Percentiles rank a stretch among this genome's conserved stretches.
Conservation (phyloP, 441 rosid species). For the Francoa sonchifolia region DNA sequence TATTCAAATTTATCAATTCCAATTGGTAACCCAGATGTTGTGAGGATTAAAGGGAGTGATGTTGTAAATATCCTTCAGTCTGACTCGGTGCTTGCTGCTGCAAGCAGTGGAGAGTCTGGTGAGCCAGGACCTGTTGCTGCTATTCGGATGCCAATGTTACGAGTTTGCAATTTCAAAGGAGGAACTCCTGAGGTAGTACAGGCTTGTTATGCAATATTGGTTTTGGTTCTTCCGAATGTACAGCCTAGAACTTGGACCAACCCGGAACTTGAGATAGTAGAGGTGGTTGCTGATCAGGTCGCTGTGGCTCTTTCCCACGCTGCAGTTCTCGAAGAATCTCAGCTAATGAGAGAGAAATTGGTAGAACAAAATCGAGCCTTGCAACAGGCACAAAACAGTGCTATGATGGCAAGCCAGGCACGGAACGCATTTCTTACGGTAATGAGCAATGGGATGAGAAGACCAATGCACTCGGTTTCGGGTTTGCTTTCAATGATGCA, state of each 20-base stretch:
- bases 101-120: constrained; percentile 38
- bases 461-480: constrained; percentile 74
- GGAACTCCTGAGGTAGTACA: constrained; percentile 71
- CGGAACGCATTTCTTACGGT: constrained; percentile 70
- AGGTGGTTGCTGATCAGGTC: constrained; percentile 95
- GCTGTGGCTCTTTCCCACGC: constrained; percentile 97
- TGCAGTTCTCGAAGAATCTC: constrained; percentile 90
- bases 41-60: constrained; percentile 42
- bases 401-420: constrained; percentile 84
- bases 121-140: constrained; percentile 74
- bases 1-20: constrained; percentile 34
- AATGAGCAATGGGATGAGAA: constrained; percentile 88
- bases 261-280: constrained; percentile 74
- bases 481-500: constrained; percentile 76
- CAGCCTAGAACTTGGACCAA: constrained; percentile 61
- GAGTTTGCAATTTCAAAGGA: constrained; percentile 67
- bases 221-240: constrained; percentile 70
- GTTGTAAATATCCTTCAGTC: constrained; percentile 47
- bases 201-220: constrained; percentile 71
- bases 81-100: constrained; percentile 49
- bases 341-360: constrained; percentile 78
- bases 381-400: constrained; percentile 55
- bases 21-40: constrained; percentile 58
- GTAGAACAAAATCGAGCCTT: constrained; percentile 77
- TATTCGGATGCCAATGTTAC: constrained; percentile 93